A percentile compares a stretch with the other conserved stretches of the same genome.
Evolutionary conservation across 257 asterid genomes (phyloP).

Genomic region (Plantago elongata): DNA sequence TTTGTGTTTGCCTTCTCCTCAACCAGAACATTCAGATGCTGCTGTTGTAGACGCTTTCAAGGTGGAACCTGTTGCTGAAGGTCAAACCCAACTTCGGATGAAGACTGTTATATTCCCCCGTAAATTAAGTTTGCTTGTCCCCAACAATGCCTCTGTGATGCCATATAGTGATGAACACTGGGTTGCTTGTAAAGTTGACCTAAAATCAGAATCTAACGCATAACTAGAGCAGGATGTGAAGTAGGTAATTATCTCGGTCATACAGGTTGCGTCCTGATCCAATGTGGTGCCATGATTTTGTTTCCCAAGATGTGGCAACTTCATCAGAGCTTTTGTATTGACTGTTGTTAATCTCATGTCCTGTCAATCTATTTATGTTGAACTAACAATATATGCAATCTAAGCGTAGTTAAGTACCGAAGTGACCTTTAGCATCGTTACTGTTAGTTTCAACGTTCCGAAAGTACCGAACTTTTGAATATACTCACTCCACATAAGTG

Average conservation of each 20-base stretch:
- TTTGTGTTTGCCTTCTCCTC: slow-evolving; percentile 12
- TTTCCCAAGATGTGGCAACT: too few relatives aligned
- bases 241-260: not conserved
- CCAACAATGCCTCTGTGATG: slow-evolving; percentile 33
- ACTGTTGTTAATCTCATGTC: too few relatives aligned
- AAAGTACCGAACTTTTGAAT: too few relatives aligned
- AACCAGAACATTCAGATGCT: slow-evolving; percentile 13
- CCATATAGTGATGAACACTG: slow-evolving; percentile 40
- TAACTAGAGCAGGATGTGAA: not conserved
- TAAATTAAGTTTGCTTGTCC: slow-evolving; percentile 24
- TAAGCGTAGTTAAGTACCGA: too few relatives aligned
- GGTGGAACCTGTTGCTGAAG: slow-evolving; percentile 17
- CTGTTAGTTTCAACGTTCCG: too few relatives aligned
- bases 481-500: too few relatives aligned
- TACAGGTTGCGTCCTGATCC: too few relatives aligned
- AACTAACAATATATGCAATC: too few relatives aligned
- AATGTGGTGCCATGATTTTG: too few relatives aligned
- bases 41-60: slow-evolving; percentile 7
- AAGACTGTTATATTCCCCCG: slow-evolving; percentile 42
- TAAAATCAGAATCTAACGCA: slow-evolving; percentile 15
- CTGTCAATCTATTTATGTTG: too few relatives aligned
- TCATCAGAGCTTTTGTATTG: too few relatives aligned
- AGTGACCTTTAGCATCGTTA: too few relatives aligned
- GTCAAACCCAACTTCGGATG: not conserved
- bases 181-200: slow-evolving; percentile 37